Evolutionary conservation across 2,329 filamentous ascomycete genomes (phyloP), one percentile per base, ranked within the genome.

Genomic region (Scopulariopsis brevicaulis): DNA sequence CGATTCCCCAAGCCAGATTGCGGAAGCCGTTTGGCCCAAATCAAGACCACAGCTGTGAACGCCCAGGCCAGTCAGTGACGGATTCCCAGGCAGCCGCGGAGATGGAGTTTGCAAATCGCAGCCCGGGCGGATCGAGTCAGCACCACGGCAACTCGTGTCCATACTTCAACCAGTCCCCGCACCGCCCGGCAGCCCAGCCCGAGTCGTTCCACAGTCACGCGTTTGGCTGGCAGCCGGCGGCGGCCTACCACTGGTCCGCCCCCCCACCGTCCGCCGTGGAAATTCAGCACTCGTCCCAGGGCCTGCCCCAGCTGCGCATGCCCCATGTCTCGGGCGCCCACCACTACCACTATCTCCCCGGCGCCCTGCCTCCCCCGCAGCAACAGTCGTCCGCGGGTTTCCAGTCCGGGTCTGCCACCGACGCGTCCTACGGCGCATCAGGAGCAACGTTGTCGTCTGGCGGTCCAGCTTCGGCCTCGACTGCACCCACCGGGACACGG

Each of bases 31-130:
- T 50, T 8, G 20, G 7, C 20, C 20, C 8, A 22, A 12, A 22
- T 11, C 46, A 11, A 50, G 46, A 2, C 8, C 43, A 48, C 43
- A 32, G n/a, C 43, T 18, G 8, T n/a, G 40, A n/a, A n/a, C n/a
- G n/a, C n/a, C n/a, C 40, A 46, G 40, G 6, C 4, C 5, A 46
- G 40, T n/a, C 5, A 46, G 40, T 15, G 18, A 15, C 11, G 15
- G 18, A 18, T 6, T 20, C n/a, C 18, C 34, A 18, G 22, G 35
- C 25, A 40, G 35, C n/a, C 18, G 54, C 40, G 34, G 51, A 58
- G 8, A 58, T 58, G 56, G 56, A 58, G n/a, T 52, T 53, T 18
- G 20, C 40, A 24, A 58, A 58, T 28, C 56, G 56, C 25, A 54
- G 18, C 37, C 24, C 50, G 5, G 32, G 56, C 22, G 28, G 56